Evolutionary conservation across 139 green algal genomes (phyloP).

Genomic region (Pycnococcus provasolii): DNA sequence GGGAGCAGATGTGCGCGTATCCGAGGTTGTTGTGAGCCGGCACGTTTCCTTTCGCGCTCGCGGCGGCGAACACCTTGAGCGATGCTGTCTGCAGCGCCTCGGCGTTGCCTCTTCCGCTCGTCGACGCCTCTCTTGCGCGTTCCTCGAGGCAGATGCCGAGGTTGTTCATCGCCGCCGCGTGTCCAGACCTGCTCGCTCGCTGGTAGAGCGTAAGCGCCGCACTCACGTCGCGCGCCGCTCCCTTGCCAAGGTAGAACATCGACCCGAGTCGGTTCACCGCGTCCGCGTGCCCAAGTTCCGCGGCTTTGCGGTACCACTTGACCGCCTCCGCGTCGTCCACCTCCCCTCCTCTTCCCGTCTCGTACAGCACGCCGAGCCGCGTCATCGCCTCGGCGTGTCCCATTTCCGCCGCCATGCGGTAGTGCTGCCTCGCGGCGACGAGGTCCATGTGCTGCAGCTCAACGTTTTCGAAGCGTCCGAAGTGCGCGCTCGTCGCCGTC

Average conservation of each 20-base stretch:
- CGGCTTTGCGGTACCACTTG: not conserved
- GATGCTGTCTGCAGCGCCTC: too few species aligned
- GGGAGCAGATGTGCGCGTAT: not conserved
- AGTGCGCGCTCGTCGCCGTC: too few species aligned
- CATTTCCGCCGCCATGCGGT: not conserved
- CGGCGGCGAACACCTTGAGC: too few species aligned
- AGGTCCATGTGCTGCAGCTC: too few species aligned
- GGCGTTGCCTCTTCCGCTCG: too few species aligned
- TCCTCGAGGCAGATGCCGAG: constrained; percentile 22
- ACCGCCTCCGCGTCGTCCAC: constrained; percentile 5
- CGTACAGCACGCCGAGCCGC: not conserved
- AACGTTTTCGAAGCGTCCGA: too few species aligned
- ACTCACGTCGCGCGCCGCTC: not conserved
- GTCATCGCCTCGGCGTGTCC: constrained; percentile 13
- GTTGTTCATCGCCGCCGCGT: constrained; percentile 19
- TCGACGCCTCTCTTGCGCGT: too few species aligned
- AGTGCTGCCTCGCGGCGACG: too few species aligned
- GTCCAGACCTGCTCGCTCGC: constrained; percentile 2
- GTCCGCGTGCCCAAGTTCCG: not conserved
- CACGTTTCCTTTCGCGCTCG: constrained; percentile 1
- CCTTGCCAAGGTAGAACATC: not conserved
- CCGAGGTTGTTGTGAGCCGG: constrained; percentile 14
- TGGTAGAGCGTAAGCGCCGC: not conserved
- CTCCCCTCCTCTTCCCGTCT: not conserved
- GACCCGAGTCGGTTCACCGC: not conserved